Evolutionary conservation across 2,329 filamentous ascomycete genomes (phyloP), one percentile per base, ranked within the genome.

Genomic region (Hypoxylon sp.): DNA sequence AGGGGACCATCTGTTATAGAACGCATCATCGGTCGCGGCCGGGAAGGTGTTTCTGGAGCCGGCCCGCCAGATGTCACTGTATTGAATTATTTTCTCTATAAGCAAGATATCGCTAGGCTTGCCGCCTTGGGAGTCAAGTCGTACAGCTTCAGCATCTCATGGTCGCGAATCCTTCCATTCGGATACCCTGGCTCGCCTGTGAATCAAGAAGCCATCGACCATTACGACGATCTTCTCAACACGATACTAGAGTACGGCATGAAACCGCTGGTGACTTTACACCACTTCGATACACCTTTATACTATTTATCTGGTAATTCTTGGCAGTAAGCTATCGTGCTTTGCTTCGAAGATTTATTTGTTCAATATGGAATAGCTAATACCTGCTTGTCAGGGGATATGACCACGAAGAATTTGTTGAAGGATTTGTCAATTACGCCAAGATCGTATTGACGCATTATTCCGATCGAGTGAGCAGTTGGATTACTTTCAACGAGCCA

Each of bases 401-500:
- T 1, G 78, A 76, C 38, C 78, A 82, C 28, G 61, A 72, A 32
- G 80, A 80, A 1, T 86, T 86, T 30, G 76, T 82, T 9, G 83
- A 85, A 38, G 82, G 83, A 13, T 87, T 85, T 71, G 80, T 86
- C 1, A 79, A 86, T 72, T 87, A 87, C 60, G 85, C 82, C 41
- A 84, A 85, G 60, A 80, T 86, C 17, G 80, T 83, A 43, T 82
- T 87, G 77, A 79, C 81, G 0, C 82, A 85, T 59, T 87, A 82
- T 67, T 83, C 83, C 3, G 82, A 86, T 60, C 80, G 85, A 0
- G 83, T 87, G 0, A 81, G 84, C 0, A 78, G 82, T 3, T 87
- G 84, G 83, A 84, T 82, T 70, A 86, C 84, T 0, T 86, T 85
- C 74, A 86, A 87, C 68, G 85, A 87, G 74, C 84, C 84, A 1